Conservation (phyloP, 352 stramenopile species). For the Globisporangium recalcitrans region DNA sequence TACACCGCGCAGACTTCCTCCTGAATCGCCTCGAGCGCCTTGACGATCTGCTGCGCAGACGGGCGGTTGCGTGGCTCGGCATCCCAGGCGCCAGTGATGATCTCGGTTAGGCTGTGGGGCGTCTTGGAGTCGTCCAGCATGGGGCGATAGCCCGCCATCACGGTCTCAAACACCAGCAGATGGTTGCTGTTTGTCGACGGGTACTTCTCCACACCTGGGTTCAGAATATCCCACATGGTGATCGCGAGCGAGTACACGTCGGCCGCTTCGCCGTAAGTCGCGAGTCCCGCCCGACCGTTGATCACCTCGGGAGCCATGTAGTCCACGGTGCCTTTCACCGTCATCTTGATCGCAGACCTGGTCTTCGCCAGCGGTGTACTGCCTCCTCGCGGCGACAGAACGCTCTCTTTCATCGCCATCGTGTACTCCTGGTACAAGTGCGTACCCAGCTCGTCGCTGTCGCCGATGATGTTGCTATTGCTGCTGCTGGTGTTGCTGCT, state of each 20-base stretch:
- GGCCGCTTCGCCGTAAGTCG: constrained; percentile 40
- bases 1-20: constrained; percentile 20
- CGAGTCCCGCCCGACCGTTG: constrained; percentile 40
- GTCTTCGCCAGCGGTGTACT: neutral
- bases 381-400: neutral
- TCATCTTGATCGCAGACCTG: constrained; percentile 23
- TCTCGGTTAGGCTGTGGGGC: constrained; percentile 19
- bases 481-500: neutral
- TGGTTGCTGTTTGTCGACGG: constrained; percentile 43
- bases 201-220: constrained; percentile 47
- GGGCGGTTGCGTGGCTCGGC: constrained; percentile 16
- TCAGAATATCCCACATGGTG: constrained; percentile 69
- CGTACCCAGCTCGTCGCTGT: constrained; percentile 4
- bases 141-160: constrained; percentile 29
- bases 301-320: constrained; percentile 81
- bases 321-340: constrained; percentile 58
- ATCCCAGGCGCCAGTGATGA: constrained; percentile 29
- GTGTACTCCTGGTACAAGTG: constrained; percentile 16
- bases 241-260: constrained; percentile 36
- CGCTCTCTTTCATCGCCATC: constrained; percentile 7
- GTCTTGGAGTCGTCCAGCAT: constrained; percentile 15
- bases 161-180: constrained; percentile 41
- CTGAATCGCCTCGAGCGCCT: constrained; percentile 26
- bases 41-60: constrained; percentile 24
- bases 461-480: neutral